phyloP scores from a whole-genome alignment of 805 yeast genomes.

The Myxozyma nipponensis region DNA sequence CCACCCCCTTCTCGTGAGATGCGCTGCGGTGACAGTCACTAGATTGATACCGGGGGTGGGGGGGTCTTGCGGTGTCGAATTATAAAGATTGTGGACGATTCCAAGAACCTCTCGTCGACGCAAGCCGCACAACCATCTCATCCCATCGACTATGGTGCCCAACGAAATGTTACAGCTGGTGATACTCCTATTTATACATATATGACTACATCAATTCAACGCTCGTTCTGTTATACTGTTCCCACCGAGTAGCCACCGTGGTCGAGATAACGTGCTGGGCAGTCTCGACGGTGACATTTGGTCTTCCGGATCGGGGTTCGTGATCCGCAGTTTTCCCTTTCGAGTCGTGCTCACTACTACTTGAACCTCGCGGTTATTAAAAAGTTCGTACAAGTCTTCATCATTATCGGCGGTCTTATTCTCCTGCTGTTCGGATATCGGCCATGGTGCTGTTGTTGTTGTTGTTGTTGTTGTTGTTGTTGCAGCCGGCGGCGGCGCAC shows the following conservation, averaged over 20 bases:
- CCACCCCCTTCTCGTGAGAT: neutral
- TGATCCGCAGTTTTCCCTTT: slow-evolving; percentile 54
- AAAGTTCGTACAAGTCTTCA: slow-evolving; percentile 31
- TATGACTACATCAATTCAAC: slow-evolving; percentile 16
- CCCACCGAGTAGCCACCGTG: slow-evolving; percentile 1
- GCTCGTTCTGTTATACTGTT: too few relatives aligned
- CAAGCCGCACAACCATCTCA: too few relatives aligned
- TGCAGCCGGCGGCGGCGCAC: slow-evolving; percentile 9
- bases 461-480: slow-evolving; percentile 5
- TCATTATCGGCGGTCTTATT: slow-evolving; percentile 32
- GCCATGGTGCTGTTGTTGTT: neutral
- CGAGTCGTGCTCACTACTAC: slow-evolving; percentile 65
- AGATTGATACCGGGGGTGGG: neutral
- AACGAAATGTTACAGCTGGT: too few relatives aligned
- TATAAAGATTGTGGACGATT: neutral
- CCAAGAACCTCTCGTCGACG: too few relatives aligned
- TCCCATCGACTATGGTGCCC: too few relatives aligned
- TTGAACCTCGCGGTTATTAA: slow-evolving; percentile 60
- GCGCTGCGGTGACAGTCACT: neutral
- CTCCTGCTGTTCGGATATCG: neutral
- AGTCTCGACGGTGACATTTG: neutral
- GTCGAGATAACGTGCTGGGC: neutral
- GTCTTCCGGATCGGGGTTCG: slow-evolving; percentile 51
- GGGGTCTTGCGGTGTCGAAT: neutral
- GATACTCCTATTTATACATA: neutral